Conservation (phyloP, 306 rosid genomes). For the Alnus rubra region DNA sequence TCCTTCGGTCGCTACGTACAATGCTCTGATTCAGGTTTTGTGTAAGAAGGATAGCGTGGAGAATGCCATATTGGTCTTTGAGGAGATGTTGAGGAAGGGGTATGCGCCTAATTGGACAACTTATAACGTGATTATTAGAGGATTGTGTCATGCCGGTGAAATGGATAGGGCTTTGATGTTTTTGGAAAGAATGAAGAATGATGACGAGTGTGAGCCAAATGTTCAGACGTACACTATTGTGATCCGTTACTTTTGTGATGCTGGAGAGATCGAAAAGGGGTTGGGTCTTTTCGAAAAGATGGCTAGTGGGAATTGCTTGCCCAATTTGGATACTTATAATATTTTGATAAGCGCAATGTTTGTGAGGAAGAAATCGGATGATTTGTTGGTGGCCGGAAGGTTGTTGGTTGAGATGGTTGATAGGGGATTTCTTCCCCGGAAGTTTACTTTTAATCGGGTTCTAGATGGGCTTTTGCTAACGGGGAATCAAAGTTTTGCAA, state of each 20-base stretch:
- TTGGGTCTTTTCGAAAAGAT: constrained; percentile 66
- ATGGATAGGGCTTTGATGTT: constrained; percentile 63
- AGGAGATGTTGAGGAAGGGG: constrained; percentile 71
- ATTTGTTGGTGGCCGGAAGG: constrained; percentile 79
- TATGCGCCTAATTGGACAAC: constrained; percentile 62
- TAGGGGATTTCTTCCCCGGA: constrained; percentile 75
- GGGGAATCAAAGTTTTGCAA: constrained; percentile 77
- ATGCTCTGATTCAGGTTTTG: constrained; percentile 82
- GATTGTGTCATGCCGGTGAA: constrained; percentile 70
- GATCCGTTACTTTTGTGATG: constrained; percentile 72
- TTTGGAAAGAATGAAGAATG: constrained; percentile 55
- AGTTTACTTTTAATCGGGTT: constrained; percentile 65
- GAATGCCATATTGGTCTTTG: constrained; percentile 62
- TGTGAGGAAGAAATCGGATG: constrained; percentile 75
- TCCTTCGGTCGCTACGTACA: constrained; percentile 73
- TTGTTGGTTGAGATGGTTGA: constrained; percentile 82
- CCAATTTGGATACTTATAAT: constrained; percentile 85
- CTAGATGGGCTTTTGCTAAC: constrained; percentile 76
- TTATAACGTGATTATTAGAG: constrained; percentile 69
- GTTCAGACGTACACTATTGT: constrained; percentile 73
- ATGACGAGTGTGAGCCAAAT: constrained; percentile 55
- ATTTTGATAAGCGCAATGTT: constrained; percentile 82
- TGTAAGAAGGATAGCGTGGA: constrained; percentile 83
- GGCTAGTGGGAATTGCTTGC: constrained; percentile 61
- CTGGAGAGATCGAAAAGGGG: constrained; percentile 73